A percentile compares a stretch with the other conserved stretches of the same genome.
Conservation (phyloP, 2,329 filamentous ascomycete genomes). For the Colletotrichum kahawae region DNA sequence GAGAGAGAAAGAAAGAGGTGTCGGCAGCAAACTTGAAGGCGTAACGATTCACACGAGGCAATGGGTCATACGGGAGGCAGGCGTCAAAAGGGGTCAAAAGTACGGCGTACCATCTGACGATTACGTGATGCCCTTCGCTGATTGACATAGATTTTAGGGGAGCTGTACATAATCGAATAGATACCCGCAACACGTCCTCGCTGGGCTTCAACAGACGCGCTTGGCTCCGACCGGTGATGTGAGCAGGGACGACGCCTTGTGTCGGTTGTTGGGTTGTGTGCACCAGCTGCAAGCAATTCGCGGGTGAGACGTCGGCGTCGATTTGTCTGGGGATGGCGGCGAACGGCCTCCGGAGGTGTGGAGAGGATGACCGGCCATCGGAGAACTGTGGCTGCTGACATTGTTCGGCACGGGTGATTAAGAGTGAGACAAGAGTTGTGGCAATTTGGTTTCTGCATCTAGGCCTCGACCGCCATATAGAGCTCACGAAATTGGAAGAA, state of each 20-base stretch:
- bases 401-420: background rate
- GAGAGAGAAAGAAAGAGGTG: background rate
- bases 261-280: background rate
- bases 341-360: background rate
- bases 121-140: slow-evolving; percentile 17
- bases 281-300: background rate
- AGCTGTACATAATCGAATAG: slow-evolving; percentile 23
- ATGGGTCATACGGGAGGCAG: slow-evolving; percentile 17
- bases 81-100: slow-evolving; percentile 14
- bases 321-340: background rate
- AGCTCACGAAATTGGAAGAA: background rate
- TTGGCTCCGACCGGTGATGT: background rate
- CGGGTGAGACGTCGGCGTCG: background rate
- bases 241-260: background rate
- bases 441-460: background rate
- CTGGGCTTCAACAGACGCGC: slow-evolving; percentile 3
- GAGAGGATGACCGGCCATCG: background rate
- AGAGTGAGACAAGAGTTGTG: background rate
- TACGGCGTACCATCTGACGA: slow-evolving; percentile 15
- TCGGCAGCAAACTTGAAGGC: slow-evolving; percentile 4
- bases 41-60: slow-evolving; percentile 19
- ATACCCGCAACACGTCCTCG: slow-evolving; percentile 20
- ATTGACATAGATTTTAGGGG: slow-evolving; percentile 19
- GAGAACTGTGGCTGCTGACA: background rate
- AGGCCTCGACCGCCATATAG: background rate